Evolutionary conservation across 768 basidiomycete genomes (phyloP).

Genomic region (Calocera cornea): DNA sequence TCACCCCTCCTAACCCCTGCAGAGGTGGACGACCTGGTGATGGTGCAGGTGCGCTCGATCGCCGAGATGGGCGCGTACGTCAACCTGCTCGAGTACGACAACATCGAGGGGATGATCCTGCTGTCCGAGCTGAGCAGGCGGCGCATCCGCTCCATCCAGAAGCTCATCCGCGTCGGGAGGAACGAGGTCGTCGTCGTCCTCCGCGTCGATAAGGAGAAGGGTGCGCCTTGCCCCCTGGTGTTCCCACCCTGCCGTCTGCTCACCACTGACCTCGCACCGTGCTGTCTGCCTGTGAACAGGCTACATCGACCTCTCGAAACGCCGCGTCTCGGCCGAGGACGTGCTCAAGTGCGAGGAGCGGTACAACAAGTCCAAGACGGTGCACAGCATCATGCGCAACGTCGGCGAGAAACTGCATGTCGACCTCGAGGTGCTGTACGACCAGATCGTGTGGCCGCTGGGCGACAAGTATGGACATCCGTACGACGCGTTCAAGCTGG

Average conservation of each 20-base stretch:
- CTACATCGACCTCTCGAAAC: constrained; percentile 97
- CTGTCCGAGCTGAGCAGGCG: constrained; percentile 94
- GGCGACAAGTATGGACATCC: constrained; percentile 86
- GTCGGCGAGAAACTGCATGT: constrained; percentile 63
- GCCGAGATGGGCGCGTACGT: constrained; percentile 99
- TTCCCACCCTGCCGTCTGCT: neutral
- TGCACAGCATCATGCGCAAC: constrained; percentile 83
- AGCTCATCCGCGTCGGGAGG: constrained; percentile 90
- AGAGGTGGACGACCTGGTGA: constrained; percentile 94
- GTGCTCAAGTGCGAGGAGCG: constrained; percentile 98
- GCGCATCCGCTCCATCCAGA: constrained; percentile 94
- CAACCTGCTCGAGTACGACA: constrained; percentile 95
- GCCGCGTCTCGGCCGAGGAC: constrained; percentile 94
- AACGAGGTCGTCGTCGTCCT: constrained; percentile 98
- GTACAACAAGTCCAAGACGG: constrained; percentile 95
- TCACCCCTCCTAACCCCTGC: neutral
- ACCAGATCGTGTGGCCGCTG: constrained; percentile 84
- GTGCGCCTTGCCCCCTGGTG: constrained; percentile 32
- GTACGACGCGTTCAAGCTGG: constrained; percentile 94
- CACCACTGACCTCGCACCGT: neutral
- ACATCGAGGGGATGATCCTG: constrained; percentile 98
- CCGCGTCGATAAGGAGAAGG: constrained; percentile 97
- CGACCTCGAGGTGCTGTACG: constrained; percentile 69
- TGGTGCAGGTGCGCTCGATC: constrained; percentile 99
- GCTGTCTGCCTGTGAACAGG: constrained; percentile 41